Percentiles rank a stretch among this genome's conserved stretches.
phyloP scores from a whole-genome alignment of 768 basidiomycete species.

The Erythrobasidium yunnanense region DNA sequence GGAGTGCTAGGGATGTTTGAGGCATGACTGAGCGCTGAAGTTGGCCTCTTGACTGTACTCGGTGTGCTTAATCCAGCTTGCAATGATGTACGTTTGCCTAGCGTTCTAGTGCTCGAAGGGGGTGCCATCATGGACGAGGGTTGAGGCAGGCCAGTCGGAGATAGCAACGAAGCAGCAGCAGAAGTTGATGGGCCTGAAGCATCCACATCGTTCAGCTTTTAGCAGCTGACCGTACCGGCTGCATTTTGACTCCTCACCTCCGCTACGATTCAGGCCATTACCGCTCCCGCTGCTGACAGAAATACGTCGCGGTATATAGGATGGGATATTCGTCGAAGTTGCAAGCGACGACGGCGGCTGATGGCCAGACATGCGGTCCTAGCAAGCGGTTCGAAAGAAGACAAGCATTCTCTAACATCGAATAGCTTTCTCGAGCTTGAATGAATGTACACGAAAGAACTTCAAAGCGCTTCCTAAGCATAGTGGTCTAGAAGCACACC shows the following conservation, averaged over 20 bases:
- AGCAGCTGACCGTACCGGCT: neutral
- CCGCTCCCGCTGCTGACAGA: neutral
- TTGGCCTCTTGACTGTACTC: neutral
- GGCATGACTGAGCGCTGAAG: neutral
- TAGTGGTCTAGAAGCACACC: no score
- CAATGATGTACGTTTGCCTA: neutral
- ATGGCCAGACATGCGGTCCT: no score
- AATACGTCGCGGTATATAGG: neutral
- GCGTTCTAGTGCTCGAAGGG: neutral
- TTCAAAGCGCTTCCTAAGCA: no score
- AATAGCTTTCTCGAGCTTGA: no score
- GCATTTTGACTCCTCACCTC: neutral
- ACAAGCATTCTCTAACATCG: no score
- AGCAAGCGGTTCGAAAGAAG: no score
- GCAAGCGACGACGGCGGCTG: no score
- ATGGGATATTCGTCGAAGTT: no score
- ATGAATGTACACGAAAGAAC: no score
- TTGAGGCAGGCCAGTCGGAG: neutral
- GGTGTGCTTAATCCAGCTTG: neutral
- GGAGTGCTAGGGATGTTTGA: conserved; percentile 1
- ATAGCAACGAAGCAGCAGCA: neutral
- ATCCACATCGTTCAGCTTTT: neutral
- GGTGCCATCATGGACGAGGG: neutral
- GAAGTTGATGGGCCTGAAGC: neutral
- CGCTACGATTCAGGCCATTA: neutral